phyloP scores from a whole-genome alignment of 2,329 filamentous ascomycete species.

The Cercospora citrullina region DNA sequence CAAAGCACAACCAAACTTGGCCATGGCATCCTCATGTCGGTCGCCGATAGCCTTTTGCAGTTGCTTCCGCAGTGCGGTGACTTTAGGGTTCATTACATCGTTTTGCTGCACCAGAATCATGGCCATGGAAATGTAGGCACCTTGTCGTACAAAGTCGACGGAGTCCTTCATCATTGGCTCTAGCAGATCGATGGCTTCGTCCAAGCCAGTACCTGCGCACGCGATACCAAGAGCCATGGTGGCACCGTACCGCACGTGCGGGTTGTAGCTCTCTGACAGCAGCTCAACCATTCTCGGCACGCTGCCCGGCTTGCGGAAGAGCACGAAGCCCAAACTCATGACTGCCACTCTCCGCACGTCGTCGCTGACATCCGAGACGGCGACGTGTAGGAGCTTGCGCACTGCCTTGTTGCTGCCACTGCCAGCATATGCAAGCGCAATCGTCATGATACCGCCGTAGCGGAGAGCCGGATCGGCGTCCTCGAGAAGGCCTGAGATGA shows the following conservation, averaged over 20 bases:
- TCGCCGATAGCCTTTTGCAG: conserved; percentile 92
- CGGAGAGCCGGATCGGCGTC: conserved; percentile 91
- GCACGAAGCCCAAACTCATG: conserved; percentile 96
- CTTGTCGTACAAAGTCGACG: conserved; percentile 96
- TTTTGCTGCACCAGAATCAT: conserved; percentile 99
- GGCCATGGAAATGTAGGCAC: conserved; percentile 85
- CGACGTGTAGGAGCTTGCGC: conserved; percentile 88
- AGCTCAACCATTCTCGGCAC: conserved; percentile 99
- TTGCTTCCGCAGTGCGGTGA: conserved; percentile 84
- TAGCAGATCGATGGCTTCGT: conserved; percentile 92
- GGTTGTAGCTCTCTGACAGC: conserved; percentile 97
- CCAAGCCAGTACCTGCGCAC: conserved; percentile 90
- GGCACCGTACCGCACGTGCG: conserved; percentile 94
- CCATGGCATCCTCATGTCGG: conserved; percentile 98
- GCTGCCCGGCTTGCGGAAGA: conserved; percentile 95
- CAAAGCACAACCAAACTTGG: conserved; percentile 93
- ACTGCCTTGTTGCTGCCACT: conserved; percentile 99
- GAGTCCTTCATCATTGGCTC: conserved; percentile 99
- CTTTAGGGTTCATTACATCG: conserved; percentile 97
- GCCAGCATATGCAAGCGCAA: conserved; percentile 94
- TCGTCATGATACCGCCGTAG: conserved; percentile 98
- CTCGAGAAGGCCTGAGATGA: conserved; percentile 89
- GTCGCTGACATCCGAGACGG: conserved; percentile 96
- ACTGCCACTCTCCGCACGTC: conserved; percentile 95
- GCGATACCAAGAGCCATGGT: conserved; percentile 98